Evolutionary conservation across 495 filamentous ascomycete species (phyloP), one percentile per base, ranked within the genome.

Genomic region (Melanomma pulvis-pyrius): DNA sequence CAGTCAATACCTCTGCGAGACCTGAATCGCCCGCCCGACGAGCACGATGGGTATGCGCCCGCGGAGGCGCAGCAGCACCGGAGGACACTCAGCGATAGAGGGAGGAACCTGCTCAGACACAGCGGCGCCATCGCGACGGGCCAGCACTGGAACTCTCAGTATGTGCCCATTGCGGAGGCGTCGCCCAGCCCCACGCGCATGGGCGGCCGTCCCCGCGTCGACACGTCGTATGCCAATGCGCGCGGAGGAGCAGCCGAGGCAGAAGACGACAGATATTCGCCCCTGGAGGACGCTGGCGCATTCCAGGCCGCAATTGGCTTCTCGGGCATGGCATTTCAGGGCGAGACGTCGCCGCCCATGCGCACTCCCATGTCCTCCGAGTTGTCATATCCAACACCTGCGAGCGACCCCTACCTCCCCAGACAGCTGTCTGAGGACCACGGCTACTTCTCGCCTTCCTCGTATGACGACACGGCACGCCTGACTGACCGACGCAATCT

Each of bases 1-100:
- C 88, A 91, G 64, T 89, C 88, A 46, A 96, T 97, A 77, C 92
- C 93, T 51, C 80, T 97, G 52, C 89, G 89, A 75, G 88, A 96
- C 75, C 86, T 97, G 52, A 86, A 87, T 30, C 82, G 85, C 58
- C 79, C 83, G 34, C 82, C 85, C 49, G 84, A 83, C 63, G 79
- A 81, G 19, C 70, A 73, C 56, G 58, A 64, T 49, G 75, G 71
- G 47, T 62, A 61, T 47, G 70, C 65, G 69, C 67, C 63, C 59
- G 71, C 63, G 47, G 59, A 59, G 34, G 63, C 67, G 64, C 55
- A 69, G 74, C 54, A 69, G 73, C 74, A 75, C 59, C 58, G 70
- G 65, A 41, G 76, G 69, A 74, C 73, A 63, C 70, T 79, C 29
- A 78, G 74, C 65, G 75, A 74, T 67, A 65, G 76, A 21, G 71